Conservation (phyloP, 1,139 yeast genomes). For the Yamadazyma triangularis region DNA sequence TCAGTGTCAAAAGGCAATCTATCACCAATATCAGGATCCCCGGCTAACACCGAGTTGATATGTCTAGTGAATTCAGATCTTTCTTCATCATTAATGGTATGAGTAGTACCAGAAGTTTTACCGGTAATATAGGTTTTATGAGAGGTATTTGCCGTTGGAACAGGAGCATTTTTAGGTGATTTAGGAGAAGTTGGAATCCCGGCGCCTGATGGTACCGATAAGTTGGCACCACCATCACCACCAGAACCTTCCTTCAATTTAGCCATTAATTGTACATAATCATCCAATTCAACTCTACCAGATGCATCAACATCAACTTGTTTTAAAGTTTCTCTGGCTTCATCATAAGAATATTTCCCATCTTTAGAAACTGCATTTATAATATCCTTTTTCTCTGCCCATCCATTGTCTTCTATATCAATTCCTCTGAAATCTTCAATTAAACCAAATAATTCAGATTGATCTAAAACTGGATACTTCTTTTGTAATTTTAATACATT, state of each 20-base stretch:
- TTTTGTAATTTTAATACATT: constrained; percentile 57
- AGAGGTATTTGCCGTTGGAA: constrained; percentile 45
- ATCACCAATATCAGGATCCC: constrained; percentile 82
- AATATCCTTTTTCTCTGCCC: constrained; percentile 87
- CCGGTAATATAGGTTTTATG: constrained; percentile 79
- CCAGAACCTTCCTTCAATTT: constrained; percentile 49
- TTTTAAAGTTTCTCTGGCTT: constrained; percentile 89
- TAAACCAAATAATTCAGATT: constrained; percentile 77
- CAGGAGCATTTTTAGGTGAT: constrained; percentile 27
- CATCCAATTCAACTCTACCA: constrained; percentile 95
- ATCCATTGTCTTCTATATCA: constrained; percentile 92
- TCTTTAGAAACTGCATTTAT: constrained; percentile 76
- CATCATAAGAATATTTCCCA: constrained; percentile 83
- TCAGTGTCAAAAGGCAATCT: constrained; percentile 92
- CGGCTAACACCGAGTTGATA: constrained; percentile 85
- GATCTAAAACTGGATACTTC: constrained; percentile 81
- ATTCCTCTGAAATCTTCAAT: constrained; percentile 75
- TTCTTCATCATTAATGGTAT: constrained; percentile 93
- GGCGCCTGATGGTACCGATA: constrained; percentile 13
- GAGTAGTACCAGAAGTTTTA: constrained; percentile 88
- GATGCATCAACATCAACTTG: constrained; percentile 91
- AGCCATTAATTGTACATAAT: constrained; percentile 82
- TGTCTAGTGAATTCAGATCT: constrained; percentile 94
- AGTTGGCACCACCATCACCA: constrained; percentile 9
- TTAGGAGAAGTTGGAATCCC: constrained; percentile 20